Evolutionary conservation across 768 basidiomycete genomes (phyloP).

Genomic region (Russula earlei): DNA sequence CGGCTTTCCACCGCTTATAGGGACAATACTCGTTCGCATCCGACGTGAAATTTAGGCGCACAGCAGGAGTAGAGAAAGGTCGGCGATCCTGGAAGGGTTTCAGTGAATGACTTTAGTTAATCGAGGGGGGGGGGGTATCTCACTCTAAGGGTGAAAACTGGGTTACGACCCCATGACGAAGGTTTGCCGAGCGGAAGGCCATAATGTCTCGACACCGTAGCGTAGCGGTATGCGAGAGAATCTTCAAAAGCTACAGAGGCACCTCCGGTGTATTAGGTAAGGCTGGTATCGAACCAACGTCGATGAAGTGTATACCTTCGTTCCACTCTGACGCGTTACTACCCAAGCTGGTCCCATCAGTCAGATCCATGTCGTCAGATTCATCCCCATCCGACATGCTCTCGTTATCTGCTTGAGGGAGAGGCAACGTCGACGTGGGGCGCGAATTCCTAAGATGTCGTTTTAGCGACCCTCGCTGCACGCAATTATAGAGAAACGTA

Average conservation of each 20-base stretch:
- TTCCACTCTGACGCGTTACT: conserved; percentile 37
- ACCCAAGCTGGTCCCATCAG: conserved; percentile 35
- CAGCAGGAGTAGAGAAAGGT: neutral
- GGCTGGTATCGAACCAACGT: neutral
- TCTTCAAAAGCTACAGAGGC: neutral
- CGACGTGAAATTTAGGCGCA: neutral
- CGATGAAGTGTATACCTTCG: conserved; percentile 32
- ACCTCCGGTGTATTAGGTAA: neutral
- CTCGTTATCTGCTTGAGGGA: conserved; percentile 35
- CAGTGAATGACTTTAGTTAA: neutral
- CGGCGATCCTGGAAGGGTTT: conserved; percentile 4
- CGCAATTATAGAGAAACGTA: conserved; percentile 28
- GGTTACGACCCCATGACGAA: conserved; percentile 37
- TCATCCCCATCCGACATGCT: conserved; percentile 63
- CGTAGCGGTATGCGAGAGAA: conserved; percentile 31
- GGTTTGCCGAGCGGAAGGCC: conserved; percentile 28
- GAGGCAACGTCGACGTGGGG: conserved; percentile 32
- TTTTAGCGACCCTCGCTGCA: neutral
- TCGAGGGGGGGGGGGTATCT: neutral
- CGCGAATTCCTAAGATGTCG: conserved; percentile 39
- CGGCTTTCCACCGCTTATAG: conserved; percentile 64
- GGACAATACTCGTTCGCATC: conserved; percentile 26
- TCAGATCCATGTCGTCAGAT: conserved; percentile 67
- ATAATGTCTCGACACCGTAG: conserved; percentile 42
- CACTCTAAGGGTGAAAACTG: conserved; percentile 33